Conservation (phyloP, 805 yeast species). For the Saccharomycopsis olivae region DNA sequence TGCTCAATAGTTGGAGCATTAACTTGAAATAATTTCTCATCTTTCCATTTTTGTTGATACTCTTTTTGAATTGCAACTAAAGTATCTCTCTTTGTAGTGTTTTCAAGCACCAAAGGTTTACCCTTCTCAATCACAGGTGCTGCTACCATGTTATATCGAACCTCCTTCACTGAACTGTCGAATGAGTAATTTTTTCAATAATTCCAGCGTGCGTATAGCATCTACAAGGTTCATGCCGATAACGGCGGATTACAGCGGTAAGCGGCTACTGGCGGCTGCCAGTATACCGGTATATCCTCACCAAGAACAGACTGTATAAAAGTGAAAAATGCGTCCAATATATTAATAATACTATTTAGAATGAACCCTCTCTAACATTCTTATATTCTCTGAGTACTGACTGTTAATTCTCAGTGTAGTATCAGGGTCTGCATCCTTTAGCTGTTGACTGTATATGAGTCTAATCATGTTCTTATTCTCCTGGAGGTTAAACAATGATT, state of each 20-base stretch:
- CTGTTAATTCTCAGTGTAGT: conserved; percentile 1
- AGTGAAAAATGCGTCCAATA: too few species aligned
- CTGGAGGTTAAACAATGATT: conserved; percentile 28
- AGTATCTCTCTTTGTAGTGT: conserved; percentile 92
- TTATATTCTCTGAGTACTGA: not conserved
- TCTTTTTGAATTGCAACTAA: conserved; percentile 80
- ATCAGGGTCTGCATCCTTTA: conserved; percentile 24
- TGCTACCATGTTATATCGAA: not conserved
- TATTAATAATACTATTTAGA: not conserved
- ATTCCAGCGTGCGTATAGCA: too few species aligned
- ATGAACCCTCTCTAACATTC: conserved; percentile 1
- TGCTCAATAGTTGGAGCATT: conserved; percentile 79
- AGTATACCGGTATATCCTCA: too few species aligned
- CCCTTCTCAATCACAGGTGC: conserved; percentile 9
- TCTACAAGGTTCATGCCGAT: too few species aligned
- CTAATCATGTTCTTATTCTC: conserved; percentile 44
- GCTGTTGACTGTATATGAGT: conserved; percentile 26
- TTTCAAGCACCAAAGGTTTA: conserved; percentile 27
- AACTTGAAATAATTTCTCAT: conserved; percentile 74
- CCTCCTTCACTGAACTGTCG: not conserved
- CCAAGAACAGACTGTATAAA: too few species aligned
- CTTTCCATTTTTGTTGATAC: conserved; percentile 81
- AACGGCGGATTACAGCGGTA: too few species aligned
- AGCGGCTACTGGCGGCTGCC: too few species aligned
- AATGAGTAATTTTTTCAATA: conserved; percentile 1